Percentiles rank a stretch among this genome's conserved stretches.
phyloP scores from a whole-genome alignment of 306 rosid genomes.

The Mucuna pruriens region DNA sequence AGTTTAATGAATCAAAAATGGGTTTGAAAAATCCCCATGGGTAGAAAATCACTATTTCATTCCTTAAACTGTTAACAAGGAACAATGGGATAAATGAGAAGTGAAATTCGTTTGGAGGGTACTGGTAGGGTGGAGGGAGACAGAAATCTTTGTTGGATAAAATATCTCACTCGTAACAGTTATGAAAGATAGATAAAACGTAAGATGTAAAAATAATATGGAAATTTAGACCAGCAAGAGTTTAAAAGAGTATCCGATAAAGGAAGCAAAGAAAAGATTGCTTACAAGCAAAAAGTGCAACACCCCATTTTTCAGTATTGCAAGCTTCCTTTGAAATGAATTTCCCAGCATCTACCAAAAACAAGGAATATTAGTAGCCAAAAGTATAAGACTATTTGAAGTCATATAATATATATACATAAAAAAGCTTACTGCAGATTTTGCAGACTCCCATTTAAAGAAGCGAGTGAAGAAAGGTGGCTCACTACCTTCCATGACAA shows the following conservation, averaged over 20 bases:
- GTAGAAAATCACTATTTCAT: too few relatives aligned
- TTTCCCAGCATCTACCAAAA: constrained; percentile 87
- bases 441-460: constrained; percentile 92
- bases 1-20: too few relatives aligned
- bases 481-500: constrained; percentile 89
- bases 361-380: constrained; percentile 35
- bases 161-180: not conserved
- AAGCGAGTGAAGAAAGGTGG: constrained; percentile 98
- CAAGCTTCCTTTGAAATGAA: constrained; percentile 93
- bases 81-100: too few relatives aligned
- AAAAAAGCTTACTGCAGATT: constrained; percentile 68
- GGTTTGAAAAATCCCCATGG: too few relatives aligned
- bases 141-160: not conserved
- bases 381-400: constrained; percentile 31
- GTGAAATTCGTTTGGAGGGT: not conserved
- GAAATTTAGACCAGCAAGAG: not conserved
- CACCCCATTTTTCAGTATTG: constrained; percentile 76
- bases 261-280: constrained; percentile 40
- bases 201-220: constrained; percentile 20
- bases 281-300: constrained; percentile 72
- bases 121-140: not conserved
- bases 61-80: too few relatives aligned
- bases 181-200: not conserved
- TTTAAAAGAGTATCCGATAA: constrained; percentile 10
- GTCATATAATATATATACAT: constrained; percentile 2